Conservation (phyloP, 164 flowering plant species). For the Vitis cinerea region DNA sequence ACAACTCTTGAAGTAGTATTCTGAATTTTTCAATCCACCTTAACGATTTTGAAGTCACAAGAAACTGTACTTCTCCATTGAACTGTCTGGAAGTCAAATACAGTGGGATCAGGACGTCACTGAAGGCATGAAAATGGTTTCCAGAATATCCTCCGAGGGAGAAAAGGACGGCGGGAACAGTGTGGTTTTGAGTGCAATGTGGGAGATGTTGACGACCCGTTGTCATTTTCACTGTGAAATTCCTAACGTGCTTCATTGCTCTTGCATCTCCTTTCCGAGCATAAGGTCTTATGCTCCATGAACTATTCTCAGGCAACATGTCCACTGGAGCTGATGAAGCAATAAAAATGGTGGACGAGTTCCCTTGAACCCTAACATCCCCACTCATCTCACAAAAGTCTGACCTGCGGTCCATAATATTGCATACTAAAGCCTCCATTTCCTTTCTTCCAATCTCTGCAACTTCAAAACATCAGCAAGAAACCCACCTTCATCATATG, state of each 20-base stretch:
- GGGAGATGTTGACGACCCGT: slow-evolving; percentile 25
- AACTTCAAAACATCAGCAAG: not conserved
- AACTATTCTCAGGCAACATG: slow-evolving; percentile 14
- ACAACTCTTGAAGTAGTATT: slow-evolving; percentile 36
- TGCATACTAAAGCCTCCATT: slow-evolving; percentile 29
- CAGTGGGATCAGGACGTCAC: slow-evolving; percentile 65
- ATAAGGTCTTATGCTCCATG: slow-evolving; percentile 66
- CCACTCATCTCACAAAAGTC: slow-evolving; percentile 52
- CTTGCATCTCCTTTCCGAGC: slow-evolving; percentile 46
- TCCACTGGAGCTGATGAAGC: slow-evolving; percentile 16
- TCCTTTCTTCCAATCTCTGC: slow-evolving; percentile 1
- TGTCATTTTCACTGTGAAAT: slow-evolving; percentile 32
- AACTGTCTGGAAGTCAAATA: slow-evolving; percentile 44
- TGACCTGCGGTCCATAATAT: slow-evolving; percentile 24
- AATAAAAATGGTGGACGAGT: slow-evolving; percentile 44
- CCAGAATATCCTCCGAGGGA: slow-evolving; percentile 71
- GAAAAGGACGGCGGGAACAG: slow-evolving; percentile 59
- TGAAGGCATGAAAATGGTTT: slow-evolving; percentile 73
- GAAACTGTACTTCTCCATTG: slow-evolving; percentile 63
- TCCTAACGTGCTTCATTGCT: slow-evolving; percentile 38
- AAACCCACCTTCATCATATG: no score
- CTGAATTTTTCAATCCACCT: slow-evolving; percentile 46
- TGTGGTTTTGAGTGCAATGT: slow-evolving; percentile 42
- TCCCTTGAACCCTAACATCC: slow-evolving; percentile 54
- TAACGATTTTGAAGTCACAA: slow-evolving; percentile 30